These are phyloP conservation scores for Penicillium manginii DNA, from an alignment of 495 filamentous ascomycete species.

Conservation along the genomic window DNA sequence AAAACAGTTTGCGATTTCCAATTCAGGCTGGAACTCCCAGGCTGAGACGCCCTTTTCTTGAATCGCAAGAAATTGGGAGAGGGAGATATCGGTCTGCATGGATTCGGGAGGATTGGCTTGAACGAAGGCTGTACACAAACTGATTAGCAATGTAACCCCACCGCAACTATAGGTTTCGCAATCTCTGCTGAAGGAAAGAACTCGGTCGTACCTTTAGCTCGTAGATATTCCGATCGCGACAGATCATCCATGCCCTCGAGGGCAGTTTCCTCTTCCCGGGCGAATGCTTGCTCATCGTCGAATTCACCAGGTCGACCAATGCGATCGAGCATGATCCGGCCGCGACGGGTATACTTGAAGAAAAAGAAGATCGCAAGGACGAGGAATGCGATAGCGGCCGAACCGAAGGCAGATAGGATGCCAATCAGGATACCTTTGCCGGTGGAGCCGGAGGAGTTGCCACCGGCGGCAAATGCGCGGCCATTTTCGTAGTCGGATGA, in stretches of 20 bases:
- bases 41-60: slow-evolving; percentile 98
- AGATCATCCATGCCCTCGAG: slow-evolving; percentile 96
- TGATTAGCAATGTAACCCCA: slow-evolving; percentile 11
- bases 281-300: slow-evolving; percentile 94
- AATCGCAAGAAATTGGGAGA: slow-evolving; percentile 96
- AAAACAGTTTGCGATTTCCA: slow-evolving; percentile 99
- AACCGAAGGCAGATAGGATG: slow-evolving; percentile 94
- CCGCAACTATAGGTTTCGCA: no score
- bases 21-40: slow-evolving; percentile 97
- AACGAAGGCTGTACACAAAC: slow-evolving; percentile 72
- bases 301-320: slow-evolving; percentile 94
- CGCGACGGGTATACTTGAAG: slow-evolving; percentile 85
- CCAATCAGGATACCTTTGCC: slow-evolving; percentile 91
- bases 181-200: no score
- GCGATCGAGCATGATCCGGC: slow-evolving; percentile 90
- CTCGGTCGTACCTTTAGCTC: slow-evolving; percentile 82
- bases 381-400: slow-evolving; percentile 78
- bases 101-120: slow-evolving; percentile 96
- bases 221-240: slow-evolving; percentile 82
- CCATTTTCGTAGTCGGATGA: slow-evolving; percentile 31
- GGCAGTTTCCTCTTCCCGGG: slow-evolving; percentile 91
- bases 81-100: slow-evolving; percentile 90
- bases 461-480: slow-evolving; percentile 36
- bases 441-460: slow-evolving; percentile 54
- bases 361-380: slow-evolving; percentile 89